Base-by-base conservation (phyloP, 768 basidiomycete species). In the Leccinum arenicola region DNA sequence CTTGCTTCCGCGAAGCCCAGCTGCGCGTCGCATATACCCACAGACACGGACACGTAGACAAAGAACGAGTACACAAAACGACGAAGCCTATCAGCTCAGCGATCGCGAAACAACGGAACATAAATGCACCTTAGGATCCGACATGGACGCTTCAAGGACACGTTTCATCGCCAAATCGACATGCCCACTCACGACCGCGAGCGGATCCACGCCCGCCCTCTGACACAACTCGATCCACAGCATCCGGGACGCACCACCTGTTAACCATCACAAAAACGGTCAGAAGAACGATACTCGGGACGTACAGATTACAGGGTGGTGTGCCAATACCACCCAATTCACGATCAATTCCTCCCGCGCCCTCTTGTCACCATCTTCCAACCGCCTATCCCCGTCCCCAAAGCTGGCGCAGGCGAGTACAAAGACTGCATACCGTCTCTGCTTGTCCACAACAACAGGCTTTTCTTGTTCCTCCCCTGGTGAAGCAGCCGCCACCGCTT, bases 191-290 rank as follows among this genome's bases (percentile, higher is more conserved):
- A 89, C 77, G 6, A 91, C 71, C 14, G 82, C 80, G 21, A 77
- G 76, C 2, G 94, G 94, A 67, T 96, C 91, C 4, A 81, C 67
- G 2, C 76, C 70, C 0, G 88, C 85, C 58, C 80, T 82, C 64
- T 91, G 91, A 56, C 89, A 91, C 5, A 91, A 62, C 56, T 93
- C 90, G 59, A 95, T 89, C 94, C 94, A 97, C 1, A 73, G 12
- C 36, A 54, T 53, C 9, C 61, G 60, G 11, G 64, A 61, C 2
- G 64, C 54, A 4, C 43, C 56, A 33, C 69, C 73, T 73, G 2
- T 19, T 15, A 11, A 38, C 29, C 35, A 43, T 27, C 12, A 2
- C 10, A 15, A n/a, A 11, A 11, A n/a, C n/a, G 8, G 58, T 29
- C n/a, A 17, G 21, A 50, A 27, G 45, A 17, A 15, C 3, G 3